Evolutionary conservation across 2,329 filamentous ascomycete genomes (phyloP), one percentile per base, ranked within the genome.

Genomic region (Colletotrichum theobromicola): DNA sequence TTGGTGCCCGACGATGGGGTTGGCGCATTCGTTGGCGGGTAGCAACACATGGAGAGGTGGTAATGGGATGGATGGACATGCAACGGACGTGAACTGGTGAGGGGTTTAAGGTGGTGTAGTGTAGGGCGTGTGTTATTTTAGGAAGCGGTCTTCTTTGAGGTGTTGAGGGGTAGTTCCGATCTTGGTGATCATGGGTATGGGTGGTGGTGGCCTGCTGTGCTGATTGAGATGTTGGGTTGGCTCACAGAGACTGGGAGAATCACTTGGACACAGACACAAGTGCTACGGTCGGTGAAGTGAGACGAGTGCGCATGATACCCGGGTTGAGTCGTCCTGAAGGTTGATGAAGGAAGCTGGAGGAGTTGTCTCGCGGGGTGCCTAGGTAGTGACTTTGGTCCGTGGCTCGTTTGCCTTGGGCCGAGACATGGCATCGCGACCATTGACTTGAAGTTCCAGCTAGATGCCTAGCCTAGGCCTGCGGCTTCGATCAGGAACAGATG

Each of bases 1-100:
- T 71, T 72, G 67, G 63, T 72, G 68, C 72, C 72, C 67, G 64
- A 75, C 46, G 55, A 21, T 46, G 67, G 67, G 42, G 32, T 70
- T 34, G 60, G 67, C 60, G 55, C 24, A 62, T 53, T 37, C 16
- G 60, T 24, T 53, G 67, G 67, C 66, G 66, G 65, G 55, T 68
- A 68, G 30, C 65, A 61, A 60, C 65, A 68, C 65, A 60, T 61
- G 55, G 30, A 24, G 53, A 46, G 18, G 61, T 71, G n/a, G 62
- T 50, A 46, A 66, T 71, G 53, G 65, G 34, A 68, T 64, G 42
- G 42, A n/a, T n/a, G n/a, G n/a, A n/a, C 42, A 46, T 46, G 42
- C 42, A n/a, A 21, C 42, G 18, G 42, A n/a, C 18, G 42, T 58
- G 24, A 21, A 46, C 15, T 37, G 58, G 58, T 42, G 53, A 46